A percentile compares a stretch with the other conserved stretches of the same genome.
Conservation (phyloP, 176 grass and related monocot species). For the Bolboschoenus planiculmis region DNA sequence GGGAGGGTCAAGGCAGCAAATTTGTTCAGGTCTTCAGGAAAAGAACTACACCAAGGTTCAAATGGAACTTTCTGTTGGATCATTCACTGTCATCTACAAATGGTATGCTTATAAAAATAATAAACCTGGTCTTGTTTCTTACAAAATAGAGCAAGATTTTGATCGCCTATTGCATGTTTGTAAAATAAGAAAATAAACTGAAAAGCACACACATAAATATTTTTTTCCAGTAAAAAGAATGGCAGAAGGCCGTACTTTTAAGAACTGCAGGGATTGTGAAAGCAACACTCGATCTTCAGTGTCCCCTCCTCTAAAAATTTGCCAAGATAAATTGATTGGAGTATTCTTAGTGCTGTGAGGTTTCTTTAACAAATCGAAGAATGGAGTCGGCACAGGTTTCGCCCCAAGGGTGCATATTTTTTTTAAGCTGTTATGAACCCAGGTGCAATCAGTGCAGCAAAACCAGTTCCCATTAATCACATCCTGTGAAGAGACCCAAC, state of each 20-base stretch:
- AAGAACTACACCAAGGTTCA: background rate
- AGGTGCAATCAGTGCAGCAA: constrained; percentile 37
- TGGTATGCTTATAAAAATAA: background rate
- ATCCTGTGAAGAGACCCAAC: constrained; percentile 21
- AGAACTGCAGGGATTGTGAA: constrained; percentile 34
- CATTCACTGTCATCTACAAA: background rate
- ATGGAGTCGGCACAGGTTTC: constrained; percentile 28
- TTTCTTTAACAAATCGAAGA: constrained; percentile 24
- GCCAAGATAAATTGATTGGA: constrained; percentile 37
- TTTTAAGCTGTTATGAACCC: constrained; percentile 34
- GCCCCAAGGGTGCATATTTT: constrained; percentile 33
- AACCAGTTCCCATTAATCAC: constrained; percentile 17
- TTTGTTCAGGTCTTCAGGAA: background rate
- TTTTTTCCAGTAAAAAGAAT: background rate
- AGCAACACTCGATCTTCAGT: constrained; percentile 24
- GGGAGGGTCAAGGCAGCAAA: background rate
- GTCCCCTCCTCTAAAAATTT: constrained; percentile 54
- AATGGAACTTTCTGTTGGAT: background rate
- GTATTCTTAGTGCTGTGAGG: constrained; percentile 34
- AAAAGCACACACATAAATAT: background rate
- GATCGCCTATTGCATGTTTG: background rate
- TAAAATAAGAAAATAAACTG: constrained; percentile 16
- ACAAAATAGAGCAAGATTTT: background rate
- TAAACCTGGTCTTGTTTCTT: background rate
- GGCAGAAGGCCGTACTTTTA: constrained; percentile 50